Evolutionary conservation across 1,284 basidiomycete genomes (phyloP).

Genomic region (Ustilago trichophora): DNA sequence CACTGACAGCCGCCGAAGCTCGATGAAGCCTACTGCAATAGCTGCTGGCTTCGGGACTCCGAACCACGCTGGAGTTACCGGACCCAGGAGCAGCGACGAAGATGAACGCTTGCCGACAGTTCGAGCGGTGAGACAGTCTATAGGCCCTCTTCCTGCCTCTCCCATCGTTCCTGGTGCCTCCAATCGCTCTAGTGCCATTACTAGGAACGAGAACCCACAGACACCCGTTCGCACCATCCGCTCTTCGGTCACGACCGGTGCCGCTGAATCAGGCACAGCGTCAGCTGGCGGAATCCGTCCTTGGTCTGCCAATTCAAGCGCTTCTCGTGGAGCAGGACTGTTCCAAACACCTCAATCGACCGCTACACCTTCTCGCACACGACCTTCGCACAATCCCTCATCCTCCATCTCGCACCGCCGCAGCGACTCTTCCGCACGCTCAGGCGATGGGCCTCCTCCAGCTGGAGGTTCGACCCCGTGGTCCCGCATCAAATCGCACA

Average conservation of each 20-base stretch:
- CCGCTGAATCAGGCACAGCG: background rate
- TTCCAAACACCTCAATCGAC: slow-evolving; percentile 31
- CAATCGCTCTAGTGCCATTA: background rate
- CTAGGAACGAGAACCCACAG: slow-evolving; percentile 1
- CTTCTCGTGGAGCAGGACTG: slow-evolving; percentile 8
- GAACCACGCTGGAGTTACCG: background rate
- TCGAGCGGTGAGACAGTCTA: slow-evolving; percentile 23
- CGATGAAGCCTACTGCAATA: slow-evolving; percentile 6
- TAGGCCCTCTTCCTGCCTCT: slow-evolving; percentile 12
- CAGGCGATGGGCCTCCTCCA: slow-evolving; percentile 10
- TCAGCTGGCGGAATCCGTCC: background rate
- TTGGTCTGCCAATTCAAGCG: slow-evolving; percentile 20
- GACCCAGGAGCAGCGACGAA: slow-evolving; percentile 12
- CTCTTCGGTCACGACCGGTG: background rate
- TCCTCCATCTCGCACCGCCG: slow-evolving; percentile 26
- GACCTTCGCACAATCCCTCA: slow-evolving; percentile 13
- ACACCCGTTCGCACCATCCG: slow-evolving; percentile 13
- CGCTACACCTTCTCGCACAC: slow-evolving; percentile 13
- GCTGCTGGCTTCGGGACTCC: background rate
- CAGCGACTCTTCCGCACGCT: slow-evolving; percentile 23
- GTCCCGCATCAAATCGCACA: slow-evolving; percentile 26
- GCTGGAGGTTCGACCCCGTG: slow-evolving; percentile 16
- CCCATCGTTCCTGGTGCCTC: slow-evolving; percentile 23
- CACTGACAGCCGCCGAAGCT: slow-evolving; percentile 17
- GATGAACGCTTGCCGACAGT: slow-evolving; percentile 9